Evolutionary conservation across 2,329 filamentous ascomycete species (phyloP).

Genomic region (Cryphonectria radicalis): DNA sequence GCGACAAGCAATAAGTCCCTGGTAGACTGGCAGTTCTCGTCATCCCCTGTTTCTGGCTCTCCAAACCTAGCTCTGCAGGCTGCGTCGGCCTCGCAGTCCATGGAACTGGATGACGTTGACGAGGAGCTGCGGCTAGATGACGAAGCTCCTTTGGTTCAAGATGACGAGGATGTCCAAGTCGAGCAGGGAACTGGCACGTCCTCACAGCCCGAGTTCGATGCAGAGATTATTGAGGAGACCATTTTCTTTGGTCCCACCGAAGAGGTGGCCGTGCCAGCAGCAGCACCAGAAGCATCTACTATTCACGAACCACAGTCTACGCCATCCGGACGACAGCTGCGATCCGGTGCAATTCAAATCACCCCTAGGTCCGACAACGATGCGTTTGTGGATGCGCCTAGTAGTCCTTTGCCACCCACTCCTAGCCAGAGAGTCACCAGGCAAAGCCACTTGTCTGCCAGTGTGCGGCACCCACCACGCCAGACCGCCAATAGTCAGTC

Average conservation of each 20-base stretch:
- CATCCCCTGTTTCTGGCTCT: slow-evolving; percentile 59
- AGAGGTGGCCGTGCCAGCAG: neutral
- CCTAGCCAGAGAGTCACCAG: slow-evolving; percentile 35
- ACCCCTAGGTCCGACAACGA: slow-evolving; percentile 50
- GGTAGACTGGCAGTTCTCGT: slow-evolving; percentile 58
- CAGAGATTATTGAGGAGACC: slow-evolving; percentile 19
- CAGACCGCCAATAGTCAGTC: slow-evolving; percentile 35
- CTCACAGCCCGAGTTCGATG: slow-evolving; percentile 7
- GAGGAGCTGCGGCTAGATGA: slow-evolving; percentile 31
- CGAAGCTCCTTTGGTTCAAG: slow-evolving; percentile 18
- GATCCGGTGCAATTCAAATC: slow-evolving; percentile 35
- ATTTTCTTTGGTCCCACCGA: slow-evolving; percentile 1
- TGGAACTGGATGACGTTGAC: slow-evolving; percentile 30
- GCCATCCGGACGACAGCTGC: slow-evolving; percentile 16
- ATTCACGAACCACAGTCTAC: neutral
- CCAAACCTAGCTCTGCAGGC: slow-evolving; percentile 45
- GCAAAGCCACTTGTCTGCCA: slow-evolving; percentile 18
- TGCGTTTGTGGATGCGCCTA: slow-evolving; percentile 55
- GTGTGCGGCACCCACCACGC: slow-evolving; percentile 12
- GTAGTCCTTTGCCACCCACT: slow-evolving; percentile 44
- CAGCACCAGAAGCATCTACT: neutral
- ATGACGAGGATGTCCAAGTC: neutral
- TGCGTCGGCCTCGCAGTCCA: slow-evolving; percentile 31
- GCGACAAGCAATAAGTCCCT: slow-evolving; percentile 47
- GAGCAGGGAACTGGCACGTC: slow-evolving; percentile 11